Percentiles rank a stretch among this genome's conserved stretches.
phyloP scores from a whole-genome alignment of 2,329 filamentous ascomycete genomes.

The Fusarium longipes region DNA sequence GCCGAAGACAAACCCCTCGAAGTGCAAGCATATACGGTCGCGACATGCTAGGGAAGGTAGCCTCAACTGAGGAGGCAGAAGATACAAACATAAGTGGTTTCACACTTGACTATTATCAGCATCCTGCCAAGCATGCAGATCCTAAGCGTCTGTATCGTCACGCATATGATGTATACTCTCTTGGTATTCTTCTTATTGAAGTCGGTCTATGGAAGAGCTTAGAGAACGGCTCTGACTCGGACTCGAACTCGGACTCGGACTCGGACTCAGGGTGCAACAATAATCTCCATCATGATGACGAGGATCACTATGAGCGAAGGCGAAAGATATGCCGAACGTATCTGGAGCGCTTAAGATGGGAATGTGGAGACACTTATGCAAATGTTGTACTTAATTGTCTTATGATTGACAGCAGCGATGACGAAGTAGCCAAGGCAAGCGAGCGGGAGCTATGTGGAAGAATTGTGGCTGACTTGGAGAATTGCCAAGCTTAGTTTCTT shows the following conservation, averaged over 20 bases:
- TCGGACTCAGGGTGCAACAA: too few species aligned
- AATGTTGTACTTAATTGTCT: background rate
- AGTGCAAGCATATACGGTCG: background rate
- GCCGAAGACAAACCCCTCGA: too few species aligned
- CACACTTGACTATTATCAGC: background rate
- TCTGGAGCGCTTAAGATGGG: background rate
- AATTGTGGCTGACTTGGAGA: background rate
- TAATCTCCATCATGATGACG: too few species aligned
- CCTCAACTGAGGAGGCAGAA: background rate
- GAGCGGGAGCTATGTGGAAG: background rate
- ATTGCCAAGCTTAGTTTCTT: background rate
- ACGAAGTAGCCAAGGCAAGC: background rate
- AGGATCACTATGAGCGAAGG: background rate
- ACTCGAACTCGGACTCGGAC: too few species aligned
- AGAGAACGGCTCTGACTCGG: background rate
- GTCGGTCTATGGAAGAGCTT: background rate
- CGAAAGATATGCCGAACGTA: background rate
- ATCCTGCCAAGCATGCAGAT: background rate
- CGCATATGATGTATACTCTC: background rate
- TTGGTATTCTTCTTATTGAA: background rate
- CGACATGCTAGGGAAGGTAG: background rate
- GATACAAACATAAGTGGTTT: background rate
- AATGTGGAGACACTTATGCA: background rate
- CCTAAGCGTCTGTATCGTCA: background rate
- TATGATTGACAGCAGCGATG: background rate